Conservation (phyloP, 2,329 filamentous ascomycete genomes). For the Blumeria graminis region DNA sequence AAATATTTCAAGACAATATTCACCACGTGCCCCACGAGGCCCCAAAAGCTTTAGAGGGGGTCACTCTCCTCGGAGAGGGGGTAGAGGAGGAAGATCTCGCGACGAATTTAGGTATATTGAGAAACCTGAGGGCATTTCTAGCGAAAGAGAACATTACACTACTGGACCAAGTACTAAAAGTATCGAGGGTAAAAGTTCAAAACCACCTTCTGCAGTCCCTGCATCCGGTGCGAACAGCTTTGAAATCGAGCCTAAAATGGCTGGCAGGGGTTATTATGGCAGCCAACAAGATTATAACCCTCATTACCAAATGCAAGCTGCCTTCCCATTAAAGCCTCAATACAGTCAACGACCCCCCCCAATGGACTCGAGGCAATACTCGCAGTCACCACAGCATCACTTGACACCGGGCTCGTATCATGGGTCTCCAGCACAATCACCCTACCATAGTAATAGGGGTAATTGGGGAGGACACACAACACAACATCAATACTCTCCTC, state of each 20-base stretch:
- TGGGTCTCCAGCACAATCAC: constrained; percentile 35
- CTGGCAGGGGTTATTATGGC: constrained; percentile 15
- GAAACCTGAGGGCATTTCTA: constrained; percentile 5
- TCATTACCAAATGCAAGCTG: constrained; percentile 17
- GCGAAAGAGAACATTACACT: constrained; percentile 6
- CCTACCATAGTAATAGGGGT: constrained; percentile 29
- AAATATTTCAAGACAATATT: constrained; percentile 11
- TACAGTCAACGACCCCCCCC: constrained; percentile 15
- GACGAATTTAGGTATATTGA: constrained; percentile 10
- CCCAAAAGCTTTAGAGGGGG: constrained; percentile 8
- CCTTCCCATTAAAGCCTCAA: constrained; percentile 16
- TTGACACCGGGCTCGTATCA: constrained; percentile 28
- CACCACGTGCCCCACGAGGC: constrained; percentile 11
- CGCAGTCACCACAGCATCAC: constrained; percentile 33
- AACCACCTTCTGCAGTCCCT: constrained; percentile 8
- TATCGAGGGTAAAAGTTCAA: constrained; percentile 12
- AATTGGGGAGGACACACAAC: constrained; percentile 20
- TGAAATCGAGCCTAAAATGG: constrained; percentile 17
- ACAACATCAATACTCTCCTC: constrained; percentile 20
- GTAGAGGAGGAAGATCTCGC: constrained; percentile 6
- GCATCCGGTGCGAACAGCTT: constrained; percentile 16
- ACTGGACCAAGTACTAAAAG: constrained; percentile 14
- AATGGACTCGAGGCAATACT: constrained; percentile 21
- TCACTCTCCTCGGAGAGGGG: constrained; percentile 9
- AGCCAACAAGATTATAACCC: constrained; percentile 16